Percentiles rank a stretch among this genome's conserved stretches.
phyloP scores from a whole-genome alignment of 129 eudicot species.

The sunflower (Helianthus annuus) region HanXRQr2.0-SUNRISE NC_035442.2:137843109-137843608 shows the following conservation, averaged over 20 bases:
- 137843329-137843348: constrained; percentile 35
- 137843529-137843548: not conserved
- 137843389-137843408: constrained; percentile 76
- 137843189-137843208: not conserved
- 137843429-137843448: constrained; percentile 39
- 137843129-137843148: too few species aligned
- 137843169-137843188: not conserved
- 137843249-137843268: not conserved
- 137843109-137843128: too few species aligned
- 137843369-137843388: constrained; percentile 50
- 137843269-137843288: not conserved
- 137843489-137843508: not conserved
- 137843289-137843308: not conserved
- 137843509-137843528: not conserved
- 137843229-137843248: not conserved
- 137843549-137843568: constrained; percentile 42
- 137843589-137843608: constrained; percentile 47
- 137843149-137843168: too few species aligned
- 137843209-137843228: not conserved
- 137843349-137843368: constrained; percentile 43
- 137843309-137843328: constrained; percentile 54
- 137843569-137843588: constrained; percentile 50
- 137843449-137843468: not conserved
- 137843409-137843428: constrained; percentile 55
- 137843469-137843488: not conserved